Percentiles rank a stretch among this genome's conserved stretches.
phyloP scores from a whole-genome alignment of 441 rosid species.

The Heliophila coronopifolia region DNA sequence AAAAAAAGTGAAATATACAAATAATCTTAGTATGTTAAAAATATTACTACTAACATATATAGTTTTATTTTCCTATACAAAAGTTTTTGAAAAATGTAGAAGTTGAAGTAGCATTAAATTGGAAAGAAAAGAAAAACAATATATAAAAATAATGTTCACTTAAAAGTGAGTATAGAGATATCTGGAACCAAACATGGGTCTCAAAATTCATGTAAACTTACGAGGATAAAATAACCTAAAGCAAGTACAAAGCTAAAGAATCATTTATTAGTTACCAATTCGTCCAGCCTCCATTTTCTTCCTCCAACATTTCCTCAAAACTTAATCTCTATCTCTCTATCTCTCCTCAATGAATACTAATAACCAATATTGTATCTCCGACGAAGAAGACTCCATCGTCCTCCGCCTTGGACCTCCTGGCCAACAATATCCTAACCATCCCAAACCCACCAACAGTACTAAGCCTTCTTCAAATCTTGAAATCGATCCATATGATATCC shows the following conservation, averaged over 20 bases:
- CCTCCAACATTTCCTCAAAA: conserved; percentile 24
- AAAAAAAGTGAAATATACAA: no score
- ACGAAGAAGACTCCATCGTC: conserved; percentile 52
- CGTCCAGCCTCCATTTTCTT: conserved; percentile 35
- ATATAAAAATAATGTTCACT: not conserved
- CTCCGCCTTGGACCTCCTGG: conserved; percentile 80
- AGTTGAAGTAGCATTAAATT: no score
- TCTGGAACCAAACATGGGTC: conserved; percentile 19
- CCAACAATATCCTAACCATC: conserved; percentile 30
- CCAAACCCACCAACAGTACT: conserved; percentile 24
- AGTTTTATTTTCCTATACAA: no score
- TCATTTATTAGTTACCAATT: conserved; percentile 25
- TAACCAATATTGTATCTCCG: conserved; percentile 23
- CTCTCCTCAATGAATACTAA: conserved; percentile 15
- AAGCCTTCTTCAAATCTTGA: conserved; percentile 17
- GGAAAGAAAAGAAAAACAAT: no score
- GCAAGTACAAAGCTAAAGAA: conserved; percentile 18
- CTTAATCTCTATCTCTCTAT: conserved; percentile 3
- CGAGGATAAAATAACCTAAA: conserved; percentile 14
- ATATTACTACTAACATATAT: no score
- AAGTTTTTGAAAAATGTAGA: no score
- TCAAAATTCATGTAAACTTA: conserved; percentile 17
- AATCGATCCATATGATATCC: conserved; percentile 15
- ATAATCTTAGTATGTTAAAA: no score
- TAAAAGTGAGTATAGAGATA: not conserved